These are phyloP conservation scores for Penicillium paradoxum DNA, from an alignment of 495 filamentous ascomycete species.

Conservation along the genomic window DNA sequence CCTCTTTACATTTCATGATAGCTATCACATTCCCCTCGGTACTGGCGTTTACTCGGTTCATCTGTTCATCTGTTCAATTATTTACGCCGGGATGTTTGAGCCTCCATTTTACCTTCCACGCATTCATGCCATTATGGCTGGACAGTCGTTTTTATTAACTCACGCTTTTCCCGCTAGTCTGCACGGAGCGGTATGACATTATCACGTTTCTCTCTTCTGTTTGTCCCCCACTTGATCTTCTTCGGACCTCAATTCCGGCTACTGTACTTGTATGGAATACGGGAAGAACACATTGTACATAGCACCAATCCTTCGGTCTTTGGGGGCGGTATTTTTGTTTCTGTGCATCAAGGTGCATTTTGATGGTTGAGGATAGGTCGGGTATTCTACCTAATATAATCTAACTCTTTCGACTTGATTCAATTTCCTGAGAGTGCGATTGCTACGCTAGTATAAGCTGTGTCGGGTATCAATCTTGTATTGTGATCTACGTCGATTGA, in stretches of 20 bases:
- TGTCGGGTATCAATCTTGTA: no score
- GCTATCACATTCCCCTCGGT: not conserved
- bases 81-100: not conserved
- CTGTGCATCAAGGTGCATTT: not conserved
- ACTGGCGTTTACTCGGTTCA: not conserved
- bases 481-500: no score
- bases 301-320: not conserved
- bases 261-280: not conserved
- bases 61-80: not conserved
- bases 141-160: not conserved
- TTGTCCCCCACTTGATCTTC: not conserved
- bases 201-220: not conserved
- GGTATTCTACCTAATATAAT: not conserved
- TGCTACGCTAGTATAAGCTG: no score
- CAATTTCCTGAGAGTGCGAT: not conserved
- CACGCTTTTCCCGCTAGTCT: not conserved
- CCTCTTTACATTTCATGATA: not conserved
- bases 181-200: not conserved
- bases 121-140: not conserved
- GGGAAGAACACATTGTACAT: slow-evolving; percentile 3
- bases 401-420: not conserved
- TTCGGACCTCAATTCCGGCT: not conserved
- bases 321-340: not conserved
- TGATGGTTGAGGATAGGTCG: not conserved
- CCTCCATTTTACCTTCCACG: not conserved